Conservation (phyloP, 371 early-diverging fungal species). For the Syncephalastrum monosporum region DNA sequence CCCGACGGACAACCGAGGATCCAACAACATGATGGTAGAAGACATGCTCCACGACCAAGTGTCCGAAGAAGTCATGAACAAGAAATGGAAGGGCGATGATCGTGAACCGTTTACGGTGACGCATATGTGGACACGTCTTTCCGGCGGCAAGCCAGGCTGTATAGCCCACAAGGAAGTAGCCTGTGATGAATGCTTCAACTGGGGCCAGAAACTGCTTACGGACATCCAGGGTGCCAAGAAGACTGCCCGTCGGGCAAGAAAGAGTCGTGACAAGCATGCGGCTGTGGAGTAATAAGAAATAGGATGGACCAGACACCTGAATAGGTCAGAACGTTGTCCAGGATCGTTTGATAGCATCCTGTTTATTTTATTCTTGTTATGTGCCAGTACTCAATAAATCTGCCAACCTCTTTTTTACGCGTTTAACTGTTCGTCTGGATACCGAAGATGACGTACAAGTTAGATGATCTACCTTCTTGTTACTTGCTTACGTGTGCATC, state of each 20-base stretch:
- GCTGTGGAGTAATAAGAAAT: constrained; percentile 5
- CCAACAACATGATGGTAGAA: constrained; percentile 42
- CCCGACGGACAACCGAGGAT: constrained; percentile 43
- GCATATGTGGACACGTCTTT: constrained; percentile 39
- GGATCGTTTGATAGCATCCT: too few relatives aligned
- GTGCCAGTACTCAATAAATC: too few relatives aligned
- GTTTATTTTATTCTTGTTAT: too few relatives aligned
- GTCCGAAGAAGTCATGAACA: constrained; percentile 30
- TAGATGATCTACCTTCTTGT: too few relatives aligned
- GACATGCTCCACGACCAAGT: constrained; percentile 40
- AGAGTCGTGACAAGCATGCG: constrained; percentile 12
- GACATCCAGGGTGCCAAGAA: constrained; percentile 19
- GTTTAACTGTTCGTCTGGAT: too few relatives aligned
- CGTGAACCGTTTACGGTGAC: constrained; percentile 39
- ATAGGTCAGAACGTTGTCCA: too few relatives aligned
- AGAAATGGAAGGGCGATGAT: constrained; percentile 53
- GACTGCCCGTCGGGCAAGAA: constrained; percentile 12
- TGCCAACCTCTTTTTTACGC: too few relatives aligned
- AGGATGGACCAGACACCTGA: too few relatives aligned
- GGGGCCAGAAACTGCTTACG: constrained; percentile 32
- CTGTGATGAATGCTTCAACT: constrained; percentile 47
- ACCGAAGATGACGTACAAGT: too few relatives aligned
- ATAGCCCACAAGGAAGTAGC: constrained; percentile 41
- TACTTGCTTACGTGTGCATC: too few relatives aligned
- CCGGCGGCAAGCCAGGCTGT: constrained; percentile 47